Evolutionary conservation across 2,329 filamentous ascomycete genomes (phyloP), one percentile per base, ranked within the genome.

Genomic region (Dactylellina cionopaga): DNA sequence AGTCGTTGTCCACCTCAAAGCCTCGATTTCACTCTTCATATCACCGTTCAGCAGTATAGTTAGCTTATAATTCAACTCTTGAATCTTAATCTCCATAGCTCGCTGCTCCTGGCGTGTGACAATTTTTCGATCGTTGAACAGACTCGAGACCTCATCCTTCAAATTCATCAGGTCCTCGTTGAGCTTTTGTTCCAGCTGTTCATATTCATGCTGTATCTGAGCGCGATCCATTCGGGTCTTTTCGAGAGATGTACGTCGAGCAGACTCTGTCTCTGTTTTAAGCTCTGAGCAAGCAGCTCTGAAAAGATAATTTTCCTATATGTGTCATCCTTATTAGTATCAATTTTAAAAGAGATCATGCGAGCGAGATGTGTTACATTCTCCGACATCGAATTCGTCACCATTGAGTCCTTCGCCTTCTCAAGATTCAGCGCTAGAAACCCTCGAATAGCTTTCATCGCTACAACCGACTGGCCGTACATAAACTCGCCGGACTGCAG

Each of bases 91-190:
- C 22, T 98, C 94, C 78, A 91, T 90, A 5, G 85, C 85, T 78
- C 92, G 89, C 81, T 97, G 92, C 80, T 97, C 91, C 80, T 94
- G 91, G 60, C 92, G 84, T 1, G 96, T 92, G 1, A 88, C 87
- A 91, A 98, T 96, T 80, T 94, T 95, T 43, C 96, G 88, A 79
- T 99, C 94, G 78, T 98, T 94, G 80, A 98, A 97, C 85, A 97
- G 90, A 65, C 92, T 94, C 79, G 93, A 92, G n/a, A 98, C 85
- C 62, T 93, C 92, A 79, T 99, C 94, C 77, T 92, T 95, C 69
- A 98, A 83, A 31, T 87, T 90, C 62, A 88, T 82, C 24, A 93
- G 84, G 79, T 98, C 93, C 80, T 97, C 93, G 31, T 88, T 91
- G 68, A 97, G 83, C 49, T 89, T 87, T 82, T 98, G 95, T 62